Percentiles rank a stretch among this genome's conserved stretches.
Evolutionary conservation across 2,329 filamentous ascomycete genomes (phyloP).

Genomic region (Lachnellula subtilissima): DNA sequence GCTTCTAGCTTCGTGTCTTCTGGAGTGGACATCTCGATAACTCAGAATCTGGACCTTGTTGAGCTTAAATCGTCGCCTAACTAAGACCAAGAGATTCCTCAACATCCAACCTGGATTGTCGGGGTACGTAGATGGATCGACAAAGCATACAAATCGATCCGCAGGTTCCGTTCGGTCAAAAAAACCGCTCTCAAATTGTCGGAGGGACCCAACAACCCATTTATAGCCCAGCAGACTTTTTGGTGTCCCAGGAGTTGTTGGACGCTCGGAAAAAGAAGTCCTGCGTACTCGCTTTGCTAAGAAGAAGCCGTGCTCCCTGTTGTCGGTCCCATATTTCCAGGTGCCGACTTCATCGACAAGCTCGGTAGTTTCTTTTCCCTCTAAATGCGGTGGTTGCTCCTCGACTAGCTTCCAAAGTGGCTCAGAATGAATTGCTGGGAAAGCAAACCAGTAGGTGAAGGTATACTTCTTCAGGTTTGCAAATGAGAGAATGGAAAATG

Average conservation of each 20-base stretch:
- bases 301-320: constrained; percentile 89
- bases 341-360: constrained; percentile 81
- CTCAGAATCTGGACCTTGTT: constrained; percentile 78
- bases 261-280: constrained; percentile 25
- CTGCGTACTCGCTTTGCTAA: constrained; percentile 70
- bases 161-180: constrained; percentile 68
- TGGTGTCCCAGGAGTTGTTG: constrained; percentile 47
- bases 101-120: constrained; percentile 89
- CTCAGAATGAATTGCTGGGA: constrained; percentile 86
- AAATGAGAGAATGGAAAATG: constrained; percentile 84
- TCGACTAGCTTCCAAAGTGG: constrained; percentile 69
- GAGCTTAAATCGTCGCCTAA: constrained; percentile 76
- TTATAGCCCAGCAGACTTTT: constrained; percentile 52
- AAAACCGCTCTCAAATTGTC: constrained; percentile 79
- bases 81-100: constrained; percentile 79
- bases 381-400: constrained; percentile 50
- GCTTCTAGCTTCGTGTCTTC: constrained; percentile 75
- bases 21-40: constrained; percentile 77
- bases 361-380: constrained; percentile 64
- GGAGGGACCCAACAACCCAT: constrained; percentile 75
- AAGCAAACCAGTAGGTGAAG: constrained; percentile 98
- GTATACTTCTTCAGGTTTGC: constrained; percentile 97
- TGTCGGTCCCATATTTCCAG: constrained; percentile 79
- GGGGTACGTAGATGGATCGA: constrained; percentile 86
- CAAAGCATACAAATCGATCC: constrained; percentile 81